A percentile compares a stretch with the other conserved stretches of the same genome.
These are phyloP conservation scores for Periglandula ipomoeae DNA, from an alignment of 2,329 filamentous ascomycete genomes.

Conservation along the genomic window DNA sequence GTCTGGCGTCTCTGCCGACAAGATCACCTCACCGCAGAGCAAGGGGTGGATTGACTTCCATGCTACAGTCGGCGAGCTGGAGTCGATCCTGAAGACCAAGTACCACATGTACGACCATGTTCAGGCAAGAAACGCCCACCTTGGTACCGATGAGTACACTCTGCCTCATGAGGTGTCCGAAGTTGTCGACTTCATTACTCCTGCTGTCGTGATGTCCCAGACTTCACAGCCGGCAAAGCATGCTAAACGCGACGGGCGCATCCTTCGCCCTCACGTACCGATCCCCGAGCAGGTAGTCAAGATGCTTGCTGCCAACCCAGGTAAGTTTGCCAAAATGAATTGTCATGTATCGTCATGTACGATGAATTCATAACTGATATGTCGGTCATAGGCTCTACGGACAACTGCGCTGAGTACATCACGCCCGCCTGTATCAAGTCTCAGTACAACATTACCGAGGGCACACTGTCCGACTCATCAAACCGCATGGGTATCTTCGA, in stretches of 20 bases:
- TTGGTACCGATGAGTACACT: slow-evolving; percentile 32
- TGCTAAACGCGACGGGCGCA: slow-evolving; percentile 1
- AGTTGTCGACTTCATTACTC: slow-evolving; percentile 33
- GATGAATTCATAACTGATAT: too few relatives aligned
- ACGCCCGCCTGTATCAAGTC: slow-evolving; percentile 46
- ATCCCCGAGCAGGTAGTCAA: not conserved
- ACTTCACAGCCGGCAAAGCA: not conserved
- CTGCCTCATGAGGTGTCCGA: slow-evolving; percentile 26
- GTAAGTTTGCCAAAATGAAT: not conserved
- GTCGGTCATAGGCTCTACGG: slow-evolving; percentile 1
- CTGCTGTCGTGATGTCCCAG: slow-evolving; percentile 19
- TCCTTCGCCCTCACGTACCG: not conserved
- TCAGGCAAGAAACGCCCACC: slow-evolving; percentile 22
- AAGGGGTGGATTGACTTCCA: slow-evolving; percentile 47
- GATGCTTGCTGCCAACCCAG: not conserved
- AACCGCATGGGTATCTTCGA: slow-evolving; percentile 46
- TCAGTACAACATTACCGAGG: slow-evolving; percentile 35
- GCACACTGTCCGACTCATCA: slow-evolving; percentile 22
- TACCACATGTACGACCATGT: slow-evolving; percentile 41
- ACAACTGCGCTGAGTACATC: slow-evolving; percentile 41
- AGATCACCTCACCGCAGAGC: slow-evolving; percentile 39
- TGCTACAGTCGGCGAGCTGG: slow-evolving; percentile 43
- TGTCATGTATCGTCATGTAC: too few relatives aligned
- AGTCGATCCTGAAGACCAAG: slow-evolving; percentile 41
- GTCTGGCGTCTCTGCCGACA: slow-evolving; percentile 38